A percentile compares a stretch with the other conserved stretches of the same genome.
Conservation (phyloP, 2,329 filamentous ascomycete species). For the Xylariaceae sp. region DNA sequence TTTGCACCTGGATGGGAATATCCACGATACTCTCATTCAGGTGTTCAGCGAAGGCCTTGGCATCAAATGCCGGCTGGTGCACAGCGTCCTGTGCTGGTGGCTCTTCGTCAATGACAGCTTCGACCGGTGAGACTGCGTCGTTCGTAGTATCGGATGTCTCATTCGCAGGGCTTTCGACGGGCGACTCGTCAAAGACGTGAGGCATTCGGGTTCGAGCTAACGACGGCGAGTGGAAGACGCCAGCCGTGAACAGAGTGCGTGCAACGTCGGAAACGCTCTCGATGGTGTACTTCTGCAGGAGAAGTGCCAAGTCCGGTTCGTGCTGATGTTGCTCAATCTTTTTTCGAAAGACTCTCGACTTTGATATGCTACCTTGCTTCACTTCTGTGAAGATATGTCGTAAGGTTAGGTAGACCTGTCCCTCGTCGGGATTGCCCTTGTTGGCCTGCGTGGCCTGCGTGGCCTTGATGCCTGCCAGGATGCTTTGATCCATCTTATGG, state of each 20-base stretch:
- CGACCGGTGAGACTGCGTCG: neutral
- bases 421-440: constrained; percentile 8
- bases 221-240: constrained; percentile 4
- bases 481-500: neutral
- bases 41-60: too few species aligned
- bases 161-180: constrained; percentile 2
- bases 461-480: neutral
- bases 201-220: constrained; percentile 9
- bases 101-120: constrained; percentile 5
- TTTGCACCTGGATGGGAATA: too few species aligned
- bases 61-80: too few species aligned
- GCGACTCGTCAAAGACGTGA: constrained; percentile 8
- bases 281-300: constrained; percentile 4
- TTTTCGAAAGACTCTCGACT: constrained; percentile 3
- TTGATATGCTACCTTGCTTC: constrained; percentile 1
- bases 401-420: constrained; percentile 14
- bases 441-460: constrained; percentile 4
- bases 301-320: constrained; percentile 1
- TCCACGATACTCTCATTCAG: too few species aligned
- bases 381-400: constrained; percentile 12
- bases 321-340: neutral
- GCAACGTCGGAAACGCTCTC: constrained; percentile 4
- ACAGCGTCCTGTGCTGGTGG: too few species aligned
- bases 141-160: constrained; percentile 2
- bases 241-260: constrained; percentile 1